Evolutionary conservation across 2,329 filamentous ascomycete genomes (phyloP).

Genomic region (Exophiala bonariae): DNA sequence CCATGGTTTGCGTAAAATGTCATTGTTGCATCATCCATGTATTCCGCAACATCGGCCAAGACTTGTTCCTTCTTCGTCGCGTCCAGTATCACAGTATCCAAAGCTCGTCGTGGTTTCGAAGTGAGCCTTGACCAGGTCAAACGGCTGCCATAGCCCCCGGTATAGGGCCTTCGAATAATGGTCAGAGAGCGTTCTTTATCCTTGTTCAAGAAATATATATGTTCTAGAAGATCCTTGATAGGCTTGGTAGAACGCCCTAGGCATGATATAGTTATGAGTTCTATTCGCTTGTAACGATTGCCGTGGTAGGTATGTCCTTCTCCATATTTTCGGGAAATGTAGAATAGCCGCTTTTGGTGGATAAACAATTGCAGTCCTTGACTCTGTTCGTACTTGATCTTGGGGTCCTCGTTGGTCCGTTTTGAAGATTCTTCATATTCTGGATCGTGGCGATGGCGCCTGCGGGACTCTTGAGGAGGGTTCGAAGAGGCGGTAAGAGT

Average conservation of each 20-base stretch:
- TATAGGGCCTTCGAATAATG: slow-evolving; percentile 47
- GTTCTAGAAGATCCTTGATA: slow-evolving; percentile 47
- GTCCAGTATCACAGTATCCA: slow-evolving; percentile 75
- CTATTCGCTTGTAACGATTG: slow-evolving; percentile 34
- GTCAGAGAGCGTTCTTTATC: slow-evolving; percentile 45
- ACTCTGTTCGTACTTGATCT: slow-evolving; percentile 28
- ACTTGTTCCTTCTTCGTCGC: slow-evolving; percentile 65
- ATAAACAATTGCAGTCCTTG: slow-evolving; percentile 28
- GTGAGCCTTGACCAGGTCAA: slow-evolving; percentile 25
- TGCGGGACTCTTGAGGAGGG: slow-evolving; percentile 16
- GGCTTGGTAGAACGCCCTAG: slow-evolving; percentile 49
- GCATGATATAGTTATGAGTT: slow-evolving; percentile 47
- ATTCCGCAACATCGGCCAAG: slow-evolving; percentile 73
- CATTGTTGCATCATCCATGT: slow-evolving; percentile 46
- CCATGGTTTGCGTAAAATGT: slow-evolving; percentile 38
- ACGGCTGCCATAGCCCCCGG: slow-evolving; percentile 31
- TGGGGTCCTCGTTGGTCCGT: slow-evolving; percentile 20
- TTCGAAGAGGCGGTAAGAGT: slow-evolving; percentile 26
- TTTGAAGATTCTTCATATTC: slow-evolving; percentile 25
- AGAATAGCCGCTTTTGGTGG: slow-evolving; percentile 42
- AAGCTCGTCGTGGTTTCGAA: slow-evolving; percentile 53
- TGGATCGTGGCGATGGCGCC: slow-evolving; percentile 20
- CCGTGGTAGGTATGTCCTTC: slow-evolving; percentile 28
- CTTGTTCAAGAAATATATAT: slow-evolving; percentile 46
- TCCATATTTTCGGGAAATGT: slow-evolving; percentile 40